Conservation (phyloP, 768 basidiomycete species). For the Cubamyces lactineus region DNA sequence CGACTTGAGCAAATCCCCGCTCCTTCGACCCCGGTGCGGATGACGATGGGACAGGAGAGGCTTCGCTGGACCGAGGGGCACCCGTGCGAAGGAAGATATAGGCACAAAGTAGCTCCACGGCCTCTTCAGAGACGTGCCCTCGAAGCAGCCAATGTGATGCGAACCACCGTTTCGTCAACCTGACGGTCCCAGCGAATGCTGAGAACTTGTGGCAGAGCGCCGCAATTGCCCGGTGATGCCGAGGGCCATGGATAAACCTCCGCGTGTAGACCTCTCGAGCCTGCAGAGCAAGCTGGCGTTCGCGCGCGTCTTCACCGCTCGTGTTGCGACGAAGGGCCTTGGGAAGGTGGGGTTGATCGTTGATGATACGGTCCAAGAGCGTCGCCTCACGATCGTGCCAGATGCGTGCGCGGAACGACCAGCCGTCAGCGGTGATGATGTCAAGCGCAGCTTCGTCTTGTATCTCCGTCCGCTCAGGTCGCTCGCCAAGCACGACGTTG, state of each 20-base stretch:
- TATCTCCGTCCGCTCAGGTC: slow-evolving; percentile 52
- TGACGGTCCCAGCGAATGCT: slow-evolving; percentile 82
- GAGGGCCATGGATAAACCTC: slow-evolving; percentile 79
- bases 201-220: slow-evolving; percentile 77
- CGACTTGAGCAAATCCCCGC: slow-evolving; percentile 73
- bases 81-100: slow-evolving; percentile 69
- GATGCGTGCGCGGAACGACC: slow-evolving; percentile 83
- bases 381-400: slow-evolving; percentile 87
- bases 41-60: slow-evolving; percentile 41
- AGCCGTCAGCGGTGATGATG: slow-evolving; percentile 78
- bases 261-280: slow-evolving; percentile 63
- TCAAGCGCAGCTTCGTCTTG: slow-evolving; percentile 76
- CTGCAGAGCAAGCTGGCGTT: slow-evolving; percentile 57
- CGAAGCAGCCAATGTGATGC: slow-evolving; percentile 86
- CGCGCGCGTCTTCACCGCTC: slow-evolving; percentile 38
- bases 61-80: slow-evolving; percentile 32
- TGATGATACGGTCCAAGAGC: slow-evolving; percentile 71
- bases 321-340: slow-evolving; percentile 27
- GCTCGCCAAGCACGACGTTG: slow-evolving; percentile 59
- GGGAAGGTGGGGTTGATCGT: slow-evolving; percentile 42
- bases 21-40: slow-evolving; percentile 75
- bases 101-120: slow-evolving; percentile 85
- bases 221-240: slow-evolving; percentile 84
- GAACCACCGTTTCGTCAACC: slow-evolving; percentile 93
- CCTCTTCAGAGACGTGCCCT: slow-evolving; percentile 73